These are phyloP conservation scores for Lophiostoma macrostomum DNA, from an alignment of 495 filamentous ascomycete genomes.

Conservation along the genomic window DNA sequence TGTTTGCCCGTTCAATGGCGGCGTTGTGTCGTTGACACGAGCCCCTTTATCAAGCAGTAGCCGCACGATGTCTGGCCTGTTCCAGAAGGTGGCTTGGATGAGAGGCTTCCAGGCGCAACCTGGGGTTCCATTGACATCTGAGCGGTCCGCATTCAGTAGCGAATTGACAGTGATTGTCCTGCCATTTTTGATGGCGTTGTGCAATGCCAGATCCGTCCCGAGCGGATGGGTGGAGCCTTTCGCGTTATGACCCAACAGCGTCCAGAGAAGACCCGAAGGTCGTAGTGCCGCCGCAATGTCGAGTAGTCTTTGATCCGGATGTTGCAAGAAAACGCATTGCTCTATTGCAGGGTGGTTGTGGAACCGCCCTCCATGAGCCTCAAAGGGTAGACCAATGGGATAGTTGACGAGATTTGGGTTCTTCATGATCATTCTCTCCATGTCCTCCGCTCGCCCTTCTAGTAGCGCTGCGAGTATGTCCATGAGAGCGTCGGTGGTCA, in stretches of 20 bases:
- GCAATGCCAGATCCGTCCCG: conserved; percentile 23
- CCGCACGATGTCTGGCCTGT: conserved; percentile 19
- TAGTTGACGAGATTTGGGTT: conserved; percentile 23
- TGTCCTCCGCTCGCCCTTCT: conserved; percentile 10
- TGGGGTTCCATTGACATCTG: conserved; percentile 10
- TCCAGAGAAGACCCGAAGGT: conserved; percentile 5
- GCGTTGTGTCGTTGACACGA: conserved; percentile 8
- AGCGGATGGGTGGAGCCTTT: conserved; percentile 21
- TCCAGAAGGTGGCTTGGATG: conserved; percentile 26
- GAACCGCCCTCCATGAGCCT: conserved; percentile 10
- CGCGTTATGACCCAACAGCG: conserved; percentile 18
- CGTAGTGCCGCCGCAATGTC: conserved; percentile 25
- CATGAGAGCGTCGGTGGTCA: conserved; percentile 4
- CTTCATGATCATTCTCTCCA: conserved; percentile 12
- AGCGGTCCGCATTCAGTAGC: conserved; percentile 12
- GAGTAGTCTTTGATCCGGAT: conserved; percentile 20
- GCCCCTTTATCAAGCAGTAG: conserved; percentile 27
- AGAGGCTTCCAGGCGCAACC: conserved; percentile 19
- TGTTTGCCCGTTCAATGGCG: conserved; percentile 1
- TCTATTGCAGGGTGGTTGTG: conserved; percentile 14
- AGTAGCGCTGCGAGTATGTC: conserved; percentile 18
- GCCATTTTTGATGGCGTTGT: conserved; percentile 32
- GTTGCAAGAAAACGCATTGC: conserved; percentile 18
- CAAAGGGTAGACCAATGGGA: conserved; percentile 22
- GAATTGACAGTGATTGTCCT: conserved; percentile 12